These are phyloP conservation scores for Hippophae tibetana DNA, from an alignment of 306 rosid genomes.

Conservation along the genomic window DNA sequence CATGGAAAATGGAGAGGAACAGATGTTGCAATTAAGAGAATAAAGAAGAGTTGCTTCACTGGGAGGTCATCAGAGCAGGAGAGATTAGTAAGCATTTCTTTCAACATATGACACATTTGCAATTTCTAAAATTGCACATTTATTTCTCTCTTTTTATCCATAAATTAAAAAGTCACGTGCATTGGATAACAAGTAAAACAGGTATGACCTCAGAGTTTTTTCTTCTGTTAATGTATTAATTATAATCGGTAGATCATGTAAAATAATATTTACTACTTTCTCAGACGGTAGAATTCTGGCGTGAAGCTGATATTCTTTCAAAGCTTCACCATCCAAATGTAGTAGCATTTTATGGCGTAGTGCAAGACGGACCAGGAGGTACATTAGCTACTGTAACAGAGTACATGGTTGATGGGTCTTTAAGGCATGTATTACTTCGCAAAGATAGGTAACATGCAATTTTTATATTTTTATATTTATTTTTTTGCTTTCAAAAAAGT, in stretches of 20 bases:
- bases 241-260: too few species aligned
- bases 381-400: conserved; percentile 78
- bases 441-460: conserved; percentile 50
- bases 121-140: too few species aligned
- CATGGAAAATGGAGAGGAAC: conserved; percentile 88
- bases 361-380: conserved; percentile 76
- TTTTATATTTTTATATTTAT: too few species aligned
- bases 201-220: too few species aligned
- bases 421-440: conserved; percentile 61
- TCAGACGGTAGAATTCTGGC: conserved; percentile 76
- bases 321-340: conserved; percentile 92
- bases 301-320: conserved; percentile 74
- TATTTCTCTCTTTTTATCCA: background rate
- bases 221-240: too few species aligned
- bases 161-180: background rate
- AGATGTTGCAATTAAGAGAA: conserved; percentile 78
- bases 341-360: conserved; percentile 62
- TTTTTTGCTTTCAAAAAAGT: too few species aligned
- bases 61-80: conserved; percentile 69
- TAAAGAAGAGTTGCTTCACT: conserved; percentile 64
- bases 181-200: too few species aligned
- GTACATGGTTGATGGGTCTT: conserved; percentile 88
- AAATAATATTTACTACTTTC: background rate
- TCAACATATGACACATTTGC: background rate
- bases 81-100: conserved; percentile 45